Percentiles rank a stretch among this genome's conserved stretches.
These are phyloP conservation scores for Dendrostoma leiphaemia DNA, from an alignment of 2,329 filamentous ascomycete genomes.

Conservation along the genomic window DNA sequence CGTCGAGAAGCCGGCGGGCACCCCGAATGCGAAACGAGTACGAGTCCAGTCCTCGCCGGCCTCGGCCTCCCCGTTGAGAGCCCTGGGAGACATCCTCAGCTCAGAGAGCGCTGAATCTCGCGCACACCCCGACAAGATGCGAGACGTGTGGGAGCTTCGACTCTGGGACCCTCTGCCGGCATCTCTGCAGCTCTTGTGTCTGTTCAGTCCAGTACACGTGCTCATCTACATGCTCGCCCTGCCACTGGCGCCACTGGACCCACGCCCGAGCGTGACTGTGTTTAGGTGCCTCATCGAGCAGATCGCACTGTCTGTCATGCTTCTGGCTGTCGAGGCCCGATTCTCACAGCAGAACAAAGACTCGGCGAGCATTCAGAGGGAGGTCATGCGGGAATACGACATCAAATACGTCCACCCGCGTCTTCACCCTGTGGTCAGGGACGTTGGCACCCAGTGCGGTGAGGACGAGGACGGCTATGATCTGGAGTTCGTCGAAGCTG, in stretches of 20 bases:
- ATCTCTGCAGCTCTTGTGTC: slow-evolving; percentile 76
- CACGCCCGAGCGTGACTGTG: slow-evolving; percentile 80
- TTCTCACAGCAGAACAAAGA: slow-evolving; percentile 88
- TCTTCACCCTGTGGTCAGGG: slow-evolving; percentile 73
- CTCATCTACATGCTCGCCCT: slow-evolving; percentile 86
- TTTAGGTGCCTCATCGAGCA: slow-evolving; percentile 80
- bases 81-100: slow-evolving; percentile 67
- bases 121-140: slow-evolving; percentile 75
- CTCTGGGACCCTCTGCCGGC: slow-evolving; percentile 93
- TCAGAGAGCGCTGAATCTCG: slow-evolving; percentile 74
- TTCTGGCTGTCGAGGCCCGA: slow-evolving; percentile 68
- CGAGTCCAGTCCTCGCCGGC: slow-evolving; percentile 81
- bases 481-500: slow-evolving; percentile 44
- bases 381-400: slow-evolving; percentile 94
- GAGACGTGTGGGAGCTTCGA: slow-evolving; percentile 92
- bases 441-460: slow-evolving; percentile 78
- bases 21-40: slow-evolving; percentile 84
- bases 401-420: slow-evolving; percentile 91
- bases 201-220: slow-evolving; percentile 94
- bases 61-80: slow-evolving; percentile 74
- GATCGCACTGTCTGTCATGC: slow-evolving; percentile 70
- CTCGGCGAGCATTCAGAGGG: slow-evolving; percentile 77
- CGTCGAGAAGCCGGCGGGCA: slow-evolving; percentile 72
- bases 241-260: slow-evolving; percentile 72
- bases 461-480: slow-evolving; percentile 41